Evolutionary conservation across 1,284 basidiomycete genomes (phyloP), one percentile per base, ranked within the genome.

Genomic region (Agaricales sp.): DNA sequence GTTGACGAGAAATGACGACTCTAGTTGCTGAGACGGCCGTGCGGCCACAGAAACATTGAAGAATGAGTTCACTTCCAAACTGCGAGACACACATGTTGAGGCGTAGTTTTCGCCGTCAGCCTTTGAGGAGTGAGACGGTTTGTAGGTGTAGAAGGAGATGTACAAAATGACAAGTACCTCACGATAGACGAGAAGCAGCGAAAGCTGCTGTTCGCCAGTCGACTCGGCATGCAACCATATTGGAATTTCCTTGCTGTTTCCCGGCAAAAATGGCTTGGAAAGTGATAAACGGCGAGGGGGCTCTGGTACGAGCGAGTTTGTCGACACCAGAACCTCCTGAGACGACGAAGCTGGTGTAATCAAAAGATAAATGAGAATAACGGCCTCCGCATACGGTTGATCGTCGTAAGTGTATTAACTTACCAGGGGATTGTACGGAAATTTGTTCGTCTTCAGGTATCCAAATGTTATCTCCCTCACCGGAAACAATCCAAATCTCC

Each of bases 401-500:
- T 6, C 26, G 26, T 30, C 14, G 11, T 18, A 6, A 43, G 16
- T 18, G 49, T 30, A n/a, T 45, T 6, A 14, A 51, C 23, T 52
- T 43, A 57, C 58, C 52, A n/a, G 37, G 8, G 21, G 20, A 11
- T 26, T 11, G 3, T 26, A 39, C 23, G 46, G 43, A 49, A 37
- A 50, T 51, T 43, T 59, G 54, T 4, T 54, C 50, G 4, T 51
- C 39, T 20, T 50, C 30, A 23, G 46, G 30, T 3, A 83, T 46
- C 74, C 77, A 82, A n/a, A 87, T 57, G 51, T 77, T 78, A 59
- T 87, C 80, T 20, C 78, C 73, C 16, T 66, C 57, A 22, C 76
- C 77, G 45, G 69, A 57, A 2, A 89, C 67, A 50, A 86, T 60
- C 87, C 87, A 90, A 23, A 85, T 58, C 53, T 89, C 87, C 16